Conservation (phyloP, 148 eudicot genomes). For the Nepenthes mirabilis region DNA sequence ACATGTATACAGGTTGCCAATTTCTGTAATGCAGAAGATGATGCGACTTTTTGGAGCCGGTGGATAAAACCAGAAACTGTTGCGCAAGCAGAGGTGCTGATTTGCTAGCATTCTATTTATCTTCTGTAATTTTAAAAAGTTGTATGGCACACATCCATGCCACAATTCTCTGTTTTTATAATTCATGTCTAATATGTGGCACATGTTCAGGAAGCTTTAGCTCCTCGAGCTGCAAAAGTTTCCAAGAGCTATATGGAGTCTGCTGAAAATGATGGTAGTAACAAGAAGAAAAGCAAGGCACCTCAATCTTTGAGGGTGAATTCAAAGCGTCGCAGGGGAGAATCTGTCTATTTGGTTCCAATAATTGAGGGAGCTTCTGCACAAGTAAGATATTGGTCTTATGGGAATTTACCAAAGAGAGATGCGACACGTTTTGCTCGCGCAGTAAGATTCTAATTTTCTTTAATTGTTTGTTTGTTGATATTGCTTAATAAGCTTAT, state of each 20-base stretch:
- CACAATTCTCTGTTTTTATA: background rate
- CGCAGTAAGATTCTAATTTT: conserved; percentile 40
- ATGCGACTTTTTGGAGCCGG: conserved; percentile 97
- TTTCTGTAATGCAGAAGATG: conserved; percentile 89
- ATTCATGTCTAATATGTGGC: background rate
- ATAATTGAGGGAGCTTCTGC: conserved; percentile 86
- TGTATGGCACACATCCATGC: background rate
- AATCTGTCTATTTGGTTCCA: conserved; percentile 45
- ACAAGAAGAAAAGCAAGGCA: conserved; percentile 85
- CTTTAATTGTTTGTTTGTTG: background rate
- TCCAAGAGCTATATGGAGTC: conserved; percentile 81
- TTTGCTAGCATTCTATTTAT: background rate
- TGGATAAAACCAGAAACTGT: conserved; percentile 92
- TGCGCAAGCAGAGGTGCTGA: conserved; percentile 80
- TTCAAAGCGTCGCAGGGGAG: conserved; percentile 72
- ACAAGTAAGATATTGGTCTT: conserved; percentile 20
- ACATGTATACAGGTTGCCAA: conserved; percentile 69
- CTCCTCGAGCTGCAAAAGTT: conserved; percentile 90
- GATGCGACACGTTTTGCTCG: conserved; percentile 89
- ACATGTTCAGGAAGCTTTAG: conserved; percentile 60
- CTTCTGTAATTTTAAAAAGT: background rate
- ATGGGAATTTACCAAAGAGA: conserved; percentile 87
- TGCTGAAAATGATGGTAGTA: conserved; percentile 20
- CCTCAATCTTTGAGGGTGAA: conserved; percentile 38
- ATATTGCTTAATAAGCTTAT: no score